phyloP scores from a whole-genome alignment of 768 basidiomycete genomes.

The Austroboletus eburneus region DNA sequence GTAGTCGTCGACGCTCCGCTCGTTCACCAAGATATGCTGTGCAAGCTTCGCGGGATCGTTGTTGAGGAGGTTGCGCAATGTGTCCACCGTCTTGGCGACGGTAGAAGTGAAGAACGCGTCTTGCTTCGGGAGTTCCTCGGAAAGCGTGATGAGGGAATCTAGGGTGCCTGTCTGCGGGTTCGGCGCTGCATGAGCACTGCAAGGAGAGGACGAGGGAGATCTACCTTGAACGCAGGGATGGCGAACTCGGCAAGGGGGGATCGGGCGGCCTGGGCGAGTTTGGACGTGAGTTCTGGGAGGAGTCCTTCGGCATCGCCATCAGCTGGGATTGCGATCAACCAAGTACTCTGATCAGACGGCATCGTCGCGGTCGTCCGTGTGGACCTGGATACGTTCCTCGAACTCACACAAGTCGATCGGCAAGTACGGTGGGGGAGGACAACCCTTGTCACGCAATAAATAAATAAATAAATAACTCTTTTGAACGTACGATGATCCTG shows the following conservation, averaged over 20 bases:
- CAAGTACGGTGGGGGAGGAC: too few species aligned
- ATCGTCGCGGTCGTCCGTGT: constrained; percentile 39
- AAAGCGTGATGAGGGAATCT: constrained; percentile 80
- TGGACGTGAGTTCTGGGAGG: constrained; percentile 58
- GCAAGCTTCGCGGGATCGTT: constrained; percentile 75
- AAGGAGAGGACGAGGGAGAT: constrained; percentile 9
- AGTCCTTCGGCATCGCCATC: constrained; percentile 82
- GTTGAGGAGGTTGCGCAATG: constrained; percentile 83
- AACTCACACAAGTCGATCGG: too few species aligned
- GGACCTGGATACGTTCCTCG: constrained; percentile 3
- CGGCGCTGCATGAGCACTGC: constrained; percentile 7
- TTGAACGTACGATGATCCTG: constrained; percentile 1
- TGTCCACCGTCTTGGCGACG: constrained; percentile 92
- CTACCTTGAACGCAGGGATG: constrained; percentile 89
- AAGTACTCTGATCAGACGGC: constrained; percentile 96
- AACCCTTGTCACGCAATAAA: too few species aligned
- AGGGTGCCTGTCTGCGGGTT: constrained; percentile 82
- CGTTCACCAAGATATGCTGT: constrained; percentile 78
- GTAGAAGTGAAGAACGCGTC: constrained; percentile 82
- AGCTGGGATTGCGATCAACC: constrained; percentile 84
- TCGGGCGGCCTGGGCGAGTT: constrained; percentile 58
- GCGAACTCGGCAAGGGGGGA: constrained; percentile 57
- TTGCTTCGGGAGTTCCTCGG: constrained; percentile 90
- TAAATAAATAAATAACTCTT: constrained; percentile 15
- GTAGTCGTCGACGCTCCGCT: constrained; percentile 74